These are phyloP conservation scores for Mycena epipterygia DNA, from an alignment of 768 basidiomycete genomes.

Conservation along the genomic window DNA sequence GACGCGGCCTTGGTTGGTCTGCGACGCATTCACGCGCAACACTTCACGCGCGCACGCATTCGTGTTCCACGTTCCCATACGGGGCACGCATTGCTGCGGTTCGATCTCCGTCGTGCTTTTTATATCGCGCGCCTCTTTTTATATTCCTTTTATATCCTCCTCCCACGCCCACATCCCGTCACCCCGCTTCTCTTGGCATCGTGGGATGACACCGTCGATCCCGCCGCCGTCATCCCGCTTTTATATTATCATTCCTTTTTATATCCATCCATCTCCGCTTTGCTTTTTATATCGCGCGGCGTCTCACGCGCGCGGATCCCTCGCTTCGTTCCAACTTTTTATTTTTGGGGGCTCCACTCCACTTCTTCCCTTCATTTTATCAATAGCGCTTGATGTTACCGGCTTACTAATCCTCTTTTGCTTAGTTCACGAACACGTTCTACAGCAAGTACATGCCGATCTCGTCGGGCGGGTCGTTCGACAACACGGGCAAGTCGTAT, in stretches of 20 bases:
- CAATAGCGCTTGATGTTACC: background rate
- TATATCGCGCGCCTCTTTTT: background rate
- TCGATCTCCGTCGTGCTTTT: background rate
- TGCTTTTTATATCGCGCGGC: background rate
- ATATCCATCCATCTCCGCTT: too few species aligned
- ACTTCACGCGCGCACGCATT: background rate
- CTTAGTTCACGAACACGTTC: conserved; percentile 74
- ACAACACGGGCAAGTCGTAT: conserved; percentile 71
- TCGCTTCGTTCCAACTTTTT: too few species aligned
- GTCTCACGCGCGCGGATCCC: too few species aligned
- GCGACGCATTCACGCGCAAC: too few species aligned
- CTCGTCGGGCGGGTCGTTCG: conserved; percentile 73
- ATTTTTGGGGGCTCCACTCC: too few species aligned
- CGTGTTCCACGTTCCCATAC: background rate
- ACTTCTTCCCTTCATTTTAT: background rate
- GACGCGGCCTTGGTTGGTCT: too few species aligned
- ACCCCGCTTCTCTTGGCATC: background rate
- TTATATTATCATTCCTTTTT: too few species aligned
- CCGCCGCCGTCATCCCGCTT: too few species aligned
- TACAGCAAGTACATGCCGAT: conserved; percentile 72
- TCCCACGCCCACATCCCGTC: too few species aligned
- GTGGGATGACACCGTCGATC: too few species aligned
- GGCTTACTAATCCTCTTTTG: background rate
- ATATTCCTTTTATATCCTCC: too few species aligned
- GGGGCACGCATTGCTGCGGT: background rate